These are phyloP conservation scores for Eragrostis tef DNA, from an alignment of 202 grass and related monocot species.

Conservation along the genomic window DNA sequence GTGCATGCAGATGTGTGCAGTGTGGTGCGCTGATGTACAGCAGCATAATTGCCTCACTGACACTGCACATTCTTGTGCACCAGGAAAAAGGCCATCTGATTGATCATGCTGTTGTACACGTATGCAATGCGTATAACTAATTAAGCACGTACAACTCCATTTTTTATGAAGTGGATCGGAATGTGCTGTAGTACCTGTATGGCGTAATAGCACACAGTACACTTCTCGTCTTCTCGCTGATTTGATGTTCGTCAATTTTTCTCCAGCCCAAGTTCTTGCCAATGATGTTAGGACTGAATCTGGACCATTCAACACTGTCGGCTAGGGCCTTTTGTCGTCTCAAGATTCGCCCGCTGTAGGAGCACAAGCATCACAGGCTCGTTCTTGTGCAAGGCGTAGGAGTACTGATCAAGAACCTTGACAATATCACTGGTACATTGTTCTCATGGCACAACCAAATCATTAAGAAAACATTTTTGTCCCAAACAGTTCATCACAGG, in stretches of 20 bases:
- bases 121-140: too few species aligned
- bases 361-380: slow-evolving; percentile 2
- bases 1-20: not conserved
- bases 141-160: too few species aligned
- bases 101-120: not conserved
- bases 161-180: too few species aligned
- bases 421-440: not conserved
- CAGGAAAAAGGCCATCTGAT: not conserved
- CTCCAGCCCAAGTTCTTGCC: not conserved
- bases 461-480: not conserved
- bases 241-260: not conserved
- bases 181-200: too few species aligned
- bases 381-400: not conserved
- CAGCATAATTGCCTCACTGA: slow-evolving; percentile 29
- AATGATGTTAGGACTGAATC: slow-evolving; percentile 14
- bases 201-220: too few species aligned
- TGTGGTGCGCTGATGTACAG: not conserved
- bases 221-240: not conserved
- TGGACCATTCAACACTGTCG: slow-evolving; percentile 16
- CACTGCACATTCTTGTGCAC: slow-evolving; percentile 30
- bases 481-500: not conserved
- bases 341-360: slow-evolving; percentile 16
- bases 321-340: not conserved
- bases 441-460: not conserved
- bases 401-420: not conserved